Conservation (phyloP, 139 green algal species). For the Nannochloris sp. region DNA sequence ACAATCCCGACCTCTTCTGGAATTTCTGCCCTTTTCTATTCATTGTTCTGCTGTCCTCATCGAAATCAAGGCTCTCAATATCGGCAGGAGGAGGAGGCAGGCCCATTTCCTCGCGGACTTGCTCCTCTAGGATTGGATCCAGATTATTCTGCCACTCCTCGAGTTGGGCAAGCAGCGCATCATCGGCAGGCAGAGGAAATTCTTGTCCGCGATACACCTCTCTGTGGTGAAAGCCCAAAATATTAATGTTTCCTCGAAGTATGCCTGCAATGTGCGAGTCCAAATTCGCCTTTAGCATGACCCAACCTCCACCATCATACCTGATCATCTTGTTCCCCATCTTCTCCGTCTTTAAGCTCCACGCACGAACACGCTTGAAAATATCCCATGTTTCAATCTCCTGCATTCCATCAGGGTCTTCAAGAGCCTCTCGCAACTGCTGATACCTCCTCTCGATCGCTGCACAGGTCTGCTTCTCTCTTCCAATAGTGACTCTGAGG, state of each 20-base stretch:
- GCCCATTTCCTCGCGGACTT: not conserved
- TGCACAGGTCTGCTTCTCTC: conserved; percentile 4
- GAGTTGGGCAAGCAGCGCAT: not conserved
- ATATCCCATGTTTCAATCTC: not conserved
- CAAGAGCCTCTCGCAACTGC: not conserved
- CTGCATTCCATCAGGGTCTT: not conserved
- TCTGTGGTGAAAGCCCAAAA: conserved; percentile 8
- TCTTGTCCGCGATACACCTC: conserved; percentile 5
- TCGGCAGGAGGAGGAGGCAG: too few species aligned
- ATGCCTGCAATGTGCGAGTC: not conserved
- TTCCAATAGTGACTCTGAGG: not conserved
- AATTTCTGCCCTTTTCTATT: too few species aligned
- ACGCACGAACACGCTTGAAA: conserved; percentile 7
- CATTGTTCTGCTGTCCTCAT: too few species aligned
- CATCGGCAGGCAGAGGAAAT: not conserved
- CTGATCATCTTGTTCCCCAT: conserved; percentile 13
- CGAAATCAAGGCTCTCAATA: too few species aligned
- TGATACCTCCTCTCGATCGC: conserved; percentile 2
- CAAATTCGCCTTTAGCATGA: conserved; percentile 8
- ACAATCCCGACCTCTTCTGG: too few species aligned
- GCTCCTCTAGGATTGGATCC: not conserved
- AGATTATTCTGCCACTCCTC: conserved; percentile 1
- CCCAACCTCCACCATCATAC: conserved; percentile 11
- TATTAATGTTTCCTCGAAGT: conserved; percentile 6
- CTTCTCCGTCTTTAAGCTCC: conserved; percentile 9